Percentiles rank a stretch among this genome's conserved stretches.
These are phyloP conservation scores for Aspergillus tamarii DNA, from an alignment of 2,329 filamentous ascomycete species.

Conservation along the genomic window DNA sequence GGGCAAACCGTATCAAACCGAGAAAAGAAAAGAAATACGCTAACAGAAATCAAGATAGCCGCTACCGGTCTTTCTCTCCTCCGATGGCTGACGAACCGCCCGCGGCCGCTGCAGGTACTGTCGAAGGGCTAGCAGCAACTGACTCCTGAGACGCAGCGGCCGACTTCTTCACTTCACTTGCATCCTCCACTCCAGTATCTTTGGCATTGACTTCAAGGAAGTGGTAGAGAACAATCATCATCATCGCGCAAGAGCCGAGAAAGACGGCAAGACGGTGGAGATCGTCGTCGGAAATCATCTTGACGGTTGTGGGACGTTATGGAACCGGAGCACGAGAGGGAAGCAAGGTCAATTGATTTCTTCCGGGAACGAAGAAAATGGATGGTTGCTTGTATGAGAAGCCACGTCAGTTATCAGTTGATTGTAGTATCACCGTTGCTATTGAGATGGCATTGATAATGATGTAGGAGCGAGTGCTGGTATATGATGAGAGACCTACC, in stretches of 20 bases:
- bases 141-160: constrained; percentile 7
- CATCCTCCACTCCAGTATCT: constrained; percentile 44
- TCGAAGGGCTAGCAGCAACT: constrained; percentile 7
- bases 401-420: neutral
- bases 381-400: neutral
- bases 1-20: neutral
- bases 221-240: constrained; percentile 92
- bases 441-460: neutral
- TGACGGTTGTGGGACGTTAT: constrained; percentile 37
- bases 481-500: neutral
- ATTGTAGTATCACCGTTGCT: neutral
- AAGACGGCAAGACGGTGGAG: constrained; percentile 92
- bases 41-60: neutral
- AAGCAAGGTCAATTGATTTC: neutral
- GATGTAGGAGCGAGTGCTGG: neutral
- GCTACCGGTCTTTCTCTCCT: constrained; percentile 22
- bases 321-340: neutral
- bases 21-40: neutral
- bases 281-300: constrained; percentile 91
- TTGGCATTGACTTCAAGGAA: constrained; percentile 93
- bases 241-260: constrained; percentile 84
- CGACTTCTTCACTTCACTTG: constrained; percentile 19
- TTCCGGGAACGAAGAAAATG: neutral
- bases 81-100: constrained; percentile 19
- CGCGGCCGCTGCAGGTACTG: constrained; percentile 15